phyloP scores from a whole-genome alignment of 768 basidiomycete species.

The Mycena amicta region DNA sequence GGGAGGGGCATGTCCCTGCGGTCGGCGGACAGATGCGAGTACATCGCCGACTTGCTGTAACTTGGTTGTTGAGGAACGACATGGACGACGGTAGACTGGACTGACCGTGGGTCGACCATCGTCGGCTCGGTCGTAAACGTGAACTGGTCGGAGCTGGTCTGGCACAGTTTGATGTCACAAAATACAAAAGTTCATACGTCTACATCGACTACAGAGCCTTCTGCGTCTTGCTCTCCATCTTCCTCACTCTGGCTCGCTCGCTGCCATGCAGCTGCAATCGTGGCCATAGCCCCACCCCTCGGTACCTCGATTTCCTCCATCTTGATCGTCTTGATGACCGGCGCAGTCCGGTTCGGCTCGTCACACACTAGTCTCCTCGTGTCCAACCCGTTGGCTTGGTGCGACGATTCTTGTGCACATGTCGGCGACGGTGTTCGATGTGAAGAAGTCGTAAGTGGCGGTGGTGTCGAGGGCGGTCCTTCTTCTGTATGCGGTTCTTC shows the following conservation, averaged over 20 bases:
- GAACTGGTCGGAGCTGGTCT: too few relatives aligned
- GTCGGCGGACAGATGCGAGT: conserved; percentile 58
- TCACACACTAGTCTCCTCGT: conserved; percentile 2
- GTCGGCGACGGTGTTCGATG: not conserved
- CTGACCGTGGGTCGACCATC: conserved; percentile 1
- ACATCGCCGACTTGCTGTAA: conserved; percentile 61
- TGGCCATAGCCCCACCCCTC: not conserved
- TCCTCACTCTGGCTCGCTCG: not conserved
- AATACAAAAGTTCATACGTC: not conserved
- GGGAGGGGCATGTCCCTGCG: conserved; percentile 54
- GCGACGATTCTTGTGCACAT: not conserved
- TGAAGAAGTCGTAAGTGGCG: conserved; percentile 7
- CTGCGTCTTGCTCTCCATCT: too few relatives aligned
- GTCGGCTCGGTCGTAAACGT: too few relatives aligned
- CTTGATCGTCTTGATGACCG: conserved; percentile 25
- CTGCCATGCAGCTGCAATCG: conserved; percentile 4
- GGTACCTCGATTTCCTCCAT: conserved; percentile 56
- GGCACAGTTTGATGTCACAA: too few relatives aligned
- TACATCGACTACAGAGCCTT: not conserved
- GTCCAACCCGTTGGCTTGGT: not conserved
- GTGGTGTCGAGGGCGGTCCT: conserved; percentile 6
- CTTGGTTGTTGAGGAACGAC: conserved; percentile 20
- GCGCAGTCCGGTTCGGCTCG: conserved; percentile 8
- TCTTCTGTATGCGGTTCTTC: conserved; percentile 28
- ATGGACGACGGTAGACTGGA: not conserved